Evolutionary conservation across 1,284 basidiomycete genomes (phyloP).

Genomic region (Calocybe gambosa): DNA sequence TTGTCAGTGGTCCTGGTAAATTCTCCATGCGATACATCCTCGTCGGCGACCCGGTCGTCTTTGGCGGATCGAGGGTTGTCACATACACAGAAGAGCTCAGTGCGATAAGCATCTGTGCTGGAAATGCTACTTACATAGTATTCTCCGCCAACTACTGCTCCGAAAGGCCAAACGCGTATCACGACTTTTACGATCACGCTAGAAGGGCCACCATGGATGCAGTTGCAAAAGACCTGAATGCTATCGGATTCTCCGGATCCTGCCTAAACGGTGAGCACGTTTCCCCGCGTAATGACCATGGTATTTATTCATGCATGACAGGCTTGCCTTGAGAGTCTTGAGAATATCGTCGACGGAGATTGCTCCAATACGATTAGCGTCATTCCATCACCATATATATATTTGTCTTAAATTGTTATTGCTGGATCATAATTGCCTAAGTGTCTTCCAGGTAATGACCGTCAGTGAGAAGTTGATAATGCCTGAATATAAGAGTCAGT

Average conservation of each 20-base stretch:
- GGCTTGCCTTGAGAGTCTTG: no score
- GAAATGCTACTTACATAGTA: constrained; percentile 1
- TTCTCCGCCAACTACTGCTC: constrained; percentile 5
- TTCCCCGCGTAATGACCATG: not conserved
- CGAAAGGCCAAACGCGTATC: not conserved
- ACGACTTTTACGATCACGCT: constrained; percentile 1
- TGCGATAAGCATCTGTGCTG: constrained; percentile 9
- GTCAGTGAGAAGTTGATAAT: no score
- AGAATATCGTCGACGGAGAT: no score
- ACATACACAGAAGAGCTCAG: constrained; percentile 6
- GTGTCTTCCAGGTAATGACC: no score
- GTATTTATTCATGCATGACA: not conserved
- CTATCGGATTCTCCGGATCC: constrained; percentile 6
- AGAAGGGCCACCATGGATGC: not conserved
- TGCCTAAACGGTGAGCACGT: not conserved
- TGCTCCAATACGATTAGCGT: no score
- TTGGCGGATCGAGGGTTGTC: not conserved
- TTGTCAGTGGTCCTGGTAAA: not conserved
- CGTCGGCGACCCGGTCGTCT: not conserved
- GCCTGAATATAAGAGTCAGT: no score
- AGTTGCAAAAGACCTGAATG: constrained; percentile 4
- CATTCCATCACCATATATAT: no score
- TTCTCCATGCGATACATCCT: not conserved
- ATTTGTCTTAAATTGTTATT: no score
- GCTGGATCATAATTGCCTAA: no score